Evolutionary conservation across 352 stramenopile species (phyloP).

Genomic region (Aphanomyces stellatus): DNA sequence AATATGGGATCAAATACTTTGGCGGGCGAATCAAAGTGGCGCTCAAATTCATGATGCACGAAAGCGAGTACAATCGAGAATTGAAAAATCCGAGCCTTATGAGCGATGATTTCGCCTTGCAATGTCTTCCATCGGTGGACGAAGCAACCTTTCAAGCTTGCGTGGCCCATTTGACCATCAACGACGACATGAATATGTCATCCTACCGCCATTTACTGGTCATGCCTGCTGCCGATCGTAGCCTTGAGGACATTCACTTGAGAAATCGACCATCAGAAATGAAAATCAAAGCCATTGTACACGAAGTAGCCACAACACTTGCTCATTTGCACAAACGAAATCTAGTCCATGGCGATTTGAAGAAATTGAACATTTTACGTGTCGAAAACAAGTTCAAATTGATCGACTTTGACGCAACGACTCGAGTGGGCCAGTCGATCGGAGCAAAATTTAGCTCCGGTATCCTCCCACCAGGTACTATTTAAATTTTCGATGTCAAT

Average conservation of each 20-base stretch:
- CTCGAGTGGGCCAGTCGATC: not conserved
- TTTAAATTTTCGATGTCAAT: not conserved
- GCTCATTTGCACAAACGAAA: not conserved
- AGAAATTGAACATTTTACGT: constrained; percentile 22
- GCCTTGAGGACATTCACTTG: not conserved
- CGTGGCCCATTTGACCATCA: not conserved
- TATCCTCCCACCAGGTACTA: constrained; percentile 12
- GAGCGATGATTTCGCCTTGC: not conserved
- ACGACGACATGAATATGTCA: not conserved
- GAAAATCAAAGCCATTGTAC: not conserved
- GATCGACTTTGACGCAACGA: constrained; percentile 21
- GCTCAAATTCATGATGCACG: not conserved
- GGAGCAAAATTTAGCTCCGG: constrained; percentile 20
- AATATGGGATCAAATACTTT: not conserved
- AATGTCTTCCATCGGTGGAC: not conserved
- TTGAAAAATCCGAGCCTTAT: not conserved
- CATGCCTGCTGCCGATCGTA: not conserved
- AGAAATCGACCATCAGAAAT: not conserved
- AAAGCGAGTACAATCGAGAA: not conserved
- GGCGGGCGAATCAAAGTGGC: not conserved
- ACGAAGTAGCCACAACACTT: not conserved
- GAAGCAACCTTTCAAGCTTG: not conserved
- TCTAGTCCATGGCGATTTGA: constrained; percentile 22
- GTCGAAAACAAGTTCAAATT: constrained; percentile 17
- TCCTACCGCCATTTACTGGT: not conserved